Conservation (phyloP, 768 basidiomycete genomes). For the Kondoa malvinella region DNA sequence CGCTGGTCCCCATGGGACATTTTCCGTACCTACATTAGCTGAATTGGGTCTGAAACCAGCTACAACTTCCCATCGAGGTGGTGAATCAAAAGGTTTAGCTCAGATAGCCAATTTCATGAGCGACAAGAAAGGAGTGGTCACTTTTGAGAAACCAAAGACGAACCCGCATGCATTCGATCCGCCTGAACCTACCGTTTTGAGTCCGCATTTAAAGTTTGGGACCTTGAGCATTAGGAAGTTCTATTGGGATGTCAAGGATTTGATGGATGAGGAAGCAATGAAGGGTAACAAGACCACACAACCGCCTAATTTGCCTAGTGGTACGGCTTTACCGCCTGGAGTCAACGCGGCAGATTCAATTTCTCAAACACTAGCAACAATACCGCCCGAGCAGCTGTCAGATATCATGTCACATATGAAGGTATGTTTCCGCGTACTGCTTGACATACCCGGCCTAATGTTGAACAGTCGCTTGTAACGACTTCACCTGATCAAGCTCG, state of each 20-base stretch:
- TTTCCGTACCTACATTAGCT: constrained; percentile 31
- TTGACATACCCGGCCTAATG: too few relatives aligned
- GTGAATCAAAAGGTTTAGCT: constrained; percentile 28
- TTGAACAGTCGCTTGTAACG: constrained; percentile 75
- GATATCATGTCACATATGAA: constrained; percentile 98
- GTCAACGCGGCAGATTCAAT: constrained; percentile 62
- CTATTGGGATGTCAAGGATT: constrained; percentile 30
- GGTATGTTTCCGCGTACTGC: constrained; percentile 41
- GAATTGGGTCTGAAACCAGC: constrained; percentile 29
- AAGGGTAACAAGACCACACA: constrained; percentile 20
- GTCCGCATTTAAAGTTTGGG: constrained; percentile 33
- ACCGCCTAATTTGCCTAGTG: too few relatives aligned
- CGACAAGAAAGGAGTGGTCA: constrained; percentile 25
- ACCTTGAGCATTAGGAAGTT: constrained; percentile 32
- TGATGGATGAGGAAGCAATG: constrained; percentile 19
- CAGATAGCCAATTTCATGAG: constrained; percentile 27
- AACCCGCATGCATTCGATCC: constrained; percentile 32
- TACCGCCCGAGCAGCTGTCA: constrained; percentile 66
- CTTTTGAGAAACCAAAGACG: constrained; percentile 34
- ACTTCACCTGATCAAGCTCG: constrained; percentile 81
- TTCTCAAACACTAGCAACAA: constrained; percentile 63
- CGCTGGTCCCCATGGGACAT: constrained; percentile 28
- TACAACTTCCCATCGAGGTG: constrained; percentile 30
- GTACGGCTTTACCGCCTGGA: constrained; percentile 55
- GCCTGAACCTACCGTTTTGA: constrained; percentile 26